Evolutionary conservation across 2,329 filamentous ascomycete species (phyloP).

Genomic region (Curvularia sp.): DNA sequence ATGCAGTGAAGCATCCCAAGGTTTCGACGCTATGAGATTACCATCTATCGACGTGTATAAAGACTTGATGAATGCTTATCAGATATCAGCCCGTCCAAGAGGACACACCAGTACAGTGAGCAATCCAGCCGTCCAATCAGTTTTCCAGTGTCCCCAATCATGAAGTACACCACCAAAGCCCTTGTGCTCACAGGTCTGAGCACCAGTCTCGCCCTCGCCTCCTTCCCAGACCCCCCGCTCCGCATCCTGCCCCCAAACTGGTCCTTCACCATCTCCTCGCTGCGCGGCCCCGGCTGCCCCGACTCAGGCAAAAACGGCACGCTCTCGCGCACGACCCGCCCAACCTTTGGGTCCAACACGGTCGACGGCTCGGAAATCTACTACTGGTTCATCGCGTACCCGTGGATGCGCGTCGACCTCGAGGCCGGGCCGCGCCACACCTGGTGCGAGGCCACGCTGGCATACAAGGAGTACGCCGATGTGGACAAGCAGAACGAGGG

Average conservation of each 20-base stretch:
- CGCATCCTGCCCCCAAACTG: constrained; percentile 24
- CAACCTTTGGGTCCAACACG: constrained; percentile 26
- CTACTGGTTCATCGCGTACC: constrained; percentile 32
- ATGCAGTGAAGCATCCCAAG: neutral
- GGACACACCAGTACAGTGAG: neutral
- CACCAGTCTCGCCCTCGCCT: constrained; percentile 13
- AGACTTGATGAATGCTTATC: neutral
- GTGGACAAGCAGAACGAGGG: neutral
- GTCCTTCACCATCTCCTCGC: constrained; percentile 23
- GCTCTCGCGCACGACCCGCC: constrained; percentile 15
- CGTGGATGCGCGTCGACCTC: constrained; percentile 21
- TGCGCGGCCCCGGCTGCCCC: constrained; percentile 29
- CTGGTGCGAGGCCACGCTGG: constrained; percentile 32
- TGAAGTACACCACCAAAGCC: constrained; percentile 12
- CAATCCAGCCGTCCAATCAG: neutral
- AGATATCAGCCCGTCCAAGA: neutral
- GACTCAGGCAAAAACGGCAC: constrained; percentile 8
- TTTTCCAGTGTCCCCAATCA: neutral
- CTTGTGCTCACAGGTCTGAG: constrained; percentile 14
- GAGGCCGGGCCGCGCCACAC: constrained; percentile 9
- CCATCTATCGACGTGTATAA: neutral
- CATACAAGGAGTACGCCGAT: constrained; percentile 23
- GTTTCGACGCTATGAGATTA: neutral
- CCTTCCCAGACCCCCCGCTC: neutral
- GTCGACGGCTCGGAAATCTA: constrained; percentile 32